Evolutionary conservation across 345 rosid species (phyloP).

Genomic region (Eucalyptus fibrosa): DNA sequence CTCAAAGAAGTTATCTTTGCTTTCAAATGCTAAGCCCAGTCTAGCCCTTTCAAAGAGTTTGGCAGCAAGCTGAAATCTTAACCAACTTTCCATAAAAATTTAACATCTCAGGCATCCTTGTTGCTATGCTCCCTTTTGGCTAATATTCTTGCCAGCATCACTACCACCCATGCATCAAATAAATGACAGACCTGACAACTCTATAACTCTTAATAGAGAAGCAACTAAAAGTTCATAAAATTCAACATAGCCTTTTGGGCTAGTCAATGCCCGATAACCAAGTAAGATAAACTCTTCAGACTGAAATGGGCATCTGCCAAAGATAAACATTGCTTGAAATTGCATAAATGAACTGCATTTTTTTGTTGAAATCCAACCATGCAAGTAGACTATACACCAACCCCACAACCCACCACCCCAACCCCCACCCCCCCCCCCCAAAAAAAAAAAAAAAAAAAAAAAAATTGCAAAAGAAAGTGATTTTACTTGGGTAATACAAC

Average conservation of each 20-base stretch:
- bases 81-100: not conserved
- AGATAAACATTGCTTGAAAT: not conserved
- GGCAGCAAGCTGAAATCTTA: not conserved
- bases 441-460: not conserved
- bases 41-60: not conserved
- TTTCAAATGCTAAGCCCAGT: not conserved
- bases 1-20: not conserved
- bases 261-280: not conserved
- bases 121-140: not conserved
- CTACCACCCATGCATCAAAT: not conserved
- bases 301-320: not conserved
- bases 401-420: not conserved
- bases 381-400: not conserved
- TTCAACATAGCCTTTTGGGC: not conserved
- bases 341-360: not conserved
- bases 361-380: not conserved
- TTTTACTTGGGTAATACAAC: not conserved
- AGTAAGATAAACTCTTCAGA: not conserved
- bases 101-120: not conserved
- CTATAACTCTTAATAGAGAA: not conserved
- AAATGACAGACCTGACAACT: not conserved
- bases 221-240: not conserved
- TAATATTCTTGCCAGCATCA: not conserved
- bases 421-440: not conserved
- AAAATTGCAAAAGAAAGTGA: not conserved